Percentiles rank a stretch among this genome's conserved stretches.
Evolutionary conservation across 2,329 filamentous ascomycete genomes (phyloP).

Genomic region (Xylariaceae sp.): DNA sequence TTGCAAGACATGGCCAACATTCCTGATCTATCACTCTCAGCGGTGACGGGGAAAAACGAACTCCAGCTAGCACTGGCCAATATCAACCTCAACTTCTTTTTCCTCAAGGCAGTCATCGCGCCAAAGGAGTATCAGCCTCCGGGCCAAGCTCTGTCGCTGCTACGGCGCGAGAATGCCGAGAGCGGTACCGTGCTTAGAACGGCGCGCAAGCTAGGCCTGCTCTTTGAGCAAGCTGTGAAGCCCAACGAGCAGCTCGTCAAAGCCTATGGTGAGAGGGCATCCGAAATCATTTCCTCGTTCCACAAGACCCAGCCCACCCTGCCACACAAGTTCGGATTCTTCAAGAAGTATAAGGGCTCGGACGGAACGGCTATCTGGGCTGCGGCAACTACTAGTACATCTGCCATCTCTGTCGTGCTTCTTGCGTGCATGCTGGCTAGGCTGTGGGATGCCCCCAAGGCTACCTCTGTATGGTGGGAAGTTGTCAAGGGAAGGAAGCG

Average conservation of each 20-base stretch:
- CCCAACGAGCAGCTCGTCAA: neutral
- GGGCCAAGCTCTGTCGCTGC: neutral
- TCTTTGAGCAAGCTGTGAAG: neutral
- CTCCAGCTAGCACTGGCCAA: conserved; percentile 1
- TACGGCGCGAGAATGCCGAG: conserved; percentile 1
- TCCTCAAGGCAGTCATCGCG: conserved; percentile 1
- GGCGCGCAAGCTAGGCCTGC: conserved; percentile 1
- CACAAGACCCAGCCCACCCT: neutral
- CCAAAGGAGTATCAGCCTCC: neutral
- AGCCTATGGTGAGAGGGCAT: conserved; percentile 1
- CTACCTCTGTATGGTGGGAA: neutral
- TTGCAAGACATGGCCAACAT: neutral
- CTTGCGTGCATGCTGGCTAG: neutral
- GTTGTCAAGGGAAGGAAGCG: neutral
- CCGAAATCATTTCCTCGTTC: neutral
- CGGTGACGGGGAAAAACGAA: neutral
- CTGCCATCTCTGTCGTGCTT: neutral
- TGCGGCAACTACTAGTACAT: neutral
- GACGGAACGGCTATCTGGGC: conserved; percentile 1
- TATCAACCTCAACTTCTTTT: conserved; percentile 3
- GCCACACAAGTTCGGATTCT: neutral
- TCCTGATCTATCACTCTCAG: neutral
- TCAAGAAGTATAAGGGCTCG: neutral
- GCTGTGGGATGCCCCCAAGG: neutral
- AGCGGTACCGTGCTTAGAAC: neutral